Evolutionary conservation across 2,329 filamentous ascomycete species (phyloP).

Genomic region (Sporothrix protearum): DNA sequence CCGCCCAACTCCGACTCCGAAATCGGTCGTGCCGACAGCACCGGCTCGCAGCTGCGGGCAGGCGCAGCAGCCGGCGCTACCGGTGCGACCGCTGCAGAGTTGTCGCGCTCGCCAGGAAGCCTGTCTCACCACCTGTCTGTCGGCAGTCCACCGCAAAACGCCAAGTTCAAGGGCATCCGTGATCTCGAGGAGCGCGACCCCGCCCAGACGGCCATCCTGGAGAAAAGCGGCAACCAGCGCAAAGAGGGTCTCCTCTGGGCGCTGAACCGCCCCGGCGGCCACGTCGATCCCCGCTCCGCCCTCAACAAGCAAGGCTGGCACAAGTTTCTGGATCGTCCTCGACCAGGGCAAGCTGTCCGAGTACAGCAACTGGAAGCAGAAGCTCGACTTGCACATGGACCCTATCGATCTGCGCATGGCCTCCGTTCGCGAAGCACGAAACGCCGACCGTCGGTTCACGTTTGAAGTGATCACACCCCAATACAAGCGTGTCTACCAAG

Average conservation of each 20-base stretch:
- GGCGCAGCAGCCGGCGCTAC: slow-evolving; percentile 46
- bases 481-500: slow-evolving; percentile 94
- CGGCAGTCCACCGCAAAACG: slow-evolving; percentile 50
- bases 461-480: slow-evolving; percentile 98
- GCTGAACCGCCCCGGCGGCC: slow-evolving; percentile 83
- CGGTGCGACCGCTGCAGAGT: slow-evolving; percentile 38
- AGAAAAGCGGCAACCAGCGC: slow-evolving; percentile 63
- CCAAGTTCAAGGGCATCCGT: slow-evolving; percentile 84
- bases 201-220: slow-evolving; percentile 49
- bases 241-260: slow-evolving; percentile 97
- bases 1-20: slow-evolving; percentile 62
- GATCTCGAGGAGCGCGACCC: slow-evolving; percentile 82
- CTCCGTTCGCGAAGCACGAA: slow-evolving; percentile 91
- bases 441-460: slow-evolving; percentile 90
- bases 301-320: slow-evolving; percentile 98
- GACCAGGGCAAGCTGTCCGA: slow-evolving; percentile 96
- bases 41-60: slow-evolving; percentile 61
- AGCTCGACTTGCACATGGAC: slow-evolving; percentile 93
- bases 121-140: slow-evolving; percentile 46
- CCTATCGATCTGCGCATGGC: slow-evolving; percentile 96
- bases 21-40: slow-evolving; percentile 69
- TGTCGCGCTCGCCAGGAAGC: slow-evolving; percentile 57
- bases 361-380: slow-evolving; percentile 99
- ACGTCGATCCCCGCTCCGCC: slow-evolving; percentile 82
- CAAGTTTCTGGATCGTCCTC: slow-evolving; percentile 99